Base-by-base conservation (phyloP, 1,284 basidiomycete species). In the Trichosporon ovoides region DNA sequence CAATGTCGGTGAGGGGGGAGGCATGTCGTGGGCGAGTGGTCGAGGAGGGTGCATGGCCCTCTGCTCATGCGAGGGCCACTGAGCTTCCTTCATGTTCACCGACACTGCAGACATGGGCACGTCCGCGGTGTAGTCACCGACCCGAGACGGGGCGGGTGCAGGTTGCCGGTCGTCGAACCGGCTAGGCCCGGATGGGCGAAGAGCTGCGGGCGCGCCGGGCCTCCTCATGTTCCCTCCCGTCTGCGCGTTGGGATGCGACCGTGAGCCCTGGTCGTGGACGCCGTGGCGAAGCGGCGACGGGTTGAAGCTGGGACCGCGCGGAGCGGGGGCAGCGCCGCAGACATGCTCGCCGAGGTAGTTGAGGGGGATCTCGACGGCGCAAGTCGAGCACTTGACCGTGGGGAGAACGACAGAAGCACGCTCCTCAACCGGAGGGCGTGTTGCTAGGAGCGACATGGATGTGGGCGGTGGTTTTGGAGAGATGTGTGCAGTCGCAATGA, bases 301-400 rank as follows among this genome's bases (percentile, higher is more conserved):
- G 28, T 40, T 40, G 33, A 35, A 36, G 53, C 34, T 46, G 56
- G 31, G 28, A 7, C 18, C 24, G 28, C 52, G 56, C 9, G 50
- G 43, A 18, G 50, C 50, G 11, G 35, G 22, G 20, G 51, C 20
- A 9, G 48, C 37, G 52, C 38, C 38, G 56, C 89, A 91, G 67
- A 85, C 79, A 72, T 91, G 89, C 60, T 88, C 87, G 48, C 84
- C 84, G 38, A 91, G 84, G 34, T 84, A 80, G 53, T 81, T 78
- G 52, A 91, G 80, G 34, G 86, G 83, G 37, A 92, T 87, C 3
- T 83, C 83, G 31, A 79, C 77, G 65, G 80, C 77, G 73, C 90
- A 93, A 38, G 79, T 86, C 3, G 88, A 89, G 75, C 90, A 93
- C 72, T 87, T 92, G 61, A 91, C 86, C 2, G 84, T 82, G 3